A percentile compares a stretch with the other conserved stretches of the same genome.
Evolutionary conservation across 2,329 filamentous ascomycete genomes (phyloP).

Genomic region (Ascochyta lentis): DNA sequence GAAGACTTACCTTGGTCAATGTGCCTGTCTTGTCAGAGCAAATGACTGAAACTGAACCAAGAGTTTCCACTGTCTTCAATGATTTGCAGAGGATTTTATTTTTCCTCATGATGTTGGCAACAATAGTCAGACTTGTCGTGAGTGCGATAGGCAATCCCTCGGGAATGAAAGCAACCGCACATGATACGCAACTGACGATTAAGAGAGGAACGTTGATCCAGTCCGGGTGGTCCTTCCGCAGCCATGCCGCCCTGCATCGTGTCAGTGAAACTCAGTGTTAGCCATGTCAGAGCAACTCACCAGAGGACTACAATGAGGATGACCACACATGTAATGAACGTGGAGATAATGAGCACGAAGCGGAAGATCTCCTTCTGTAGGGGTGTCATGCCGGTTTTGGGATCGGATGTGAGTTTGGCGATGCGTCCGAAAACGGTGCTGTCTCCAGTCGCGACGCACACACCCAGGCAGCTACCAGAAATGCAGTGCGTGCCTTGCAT

Average conservation of each 20-base stretch:
- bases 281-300: slow-evolving; percentile 46
- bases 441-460: slow-evolving; percentile 76
- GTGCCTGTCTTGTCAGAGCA: slow-evolving; percentile 82
- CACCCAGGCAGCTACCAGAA: slow-evolving; percentile 68
- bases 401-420: slow-evolving; percentile 73
- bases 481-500: slow-evolving; percentile 82
- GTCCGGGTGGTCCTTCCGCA: slow-evolving; percentile 68
- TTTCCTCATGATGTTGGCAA: slow-evolving; percentile 76
- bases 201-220: slow-evolving; percentile 77
- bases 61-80: slow-evolving; percentile 77
- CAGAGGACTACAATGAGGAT: slow-evolving; percentile 70
- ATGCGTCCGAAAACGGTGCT: slow-evolving; percentile 78
- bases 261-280: slow-evolving; percentile 16
- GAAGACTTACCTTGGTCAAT: slow-evolving; percentile 57
- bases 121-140: slow-evolving; percentile 72
- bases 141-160: slow-evolving; percentile 57
- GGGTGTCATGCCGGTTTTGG: slow-evolving; percentile 70
- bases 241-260: slow-evolving; percentile 67
- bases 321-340: slow-evolving; percentile 71
- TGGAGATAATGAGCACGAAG: slow-evolving; percentile 74
- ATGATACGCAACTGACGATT: slow-evolving; percentile 73
- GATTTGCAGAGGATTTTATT: slow-evolving; percentile 82
- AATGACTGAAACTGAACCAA: slow-evolving; percentile 75
- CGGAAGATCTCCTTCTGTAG: slow-evolving; percentile 75
- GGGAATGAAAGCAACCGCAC: slow-evolving; percentile 72